Evolutionary conservation across 1,284 basidiomycete genomes (phyloP).

Genomic region (Thelephora terrestris): DNA sequence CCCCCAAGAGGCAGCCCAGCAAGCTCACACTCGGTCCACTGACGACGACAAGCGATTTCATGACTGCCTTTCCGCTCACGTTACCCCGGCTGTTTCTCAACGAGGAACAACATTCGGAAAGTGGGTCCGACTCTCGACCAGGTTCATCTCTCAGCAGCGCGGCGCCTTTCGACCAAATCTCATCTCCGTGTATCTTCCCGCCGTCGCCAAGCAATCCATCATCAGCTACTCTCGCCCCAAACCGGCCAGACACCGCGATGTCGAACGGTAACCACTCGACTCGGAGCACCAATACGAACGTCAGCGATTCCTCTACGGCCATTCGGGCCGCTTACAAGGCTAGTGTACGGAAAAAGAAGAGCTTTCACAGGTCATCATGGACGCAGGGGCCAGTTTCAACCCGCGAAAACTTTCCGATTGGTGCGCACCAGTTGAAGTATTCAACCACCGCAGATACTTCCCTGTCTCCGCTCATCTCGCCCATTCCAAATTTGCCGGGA

Average conservation of each 20-base stretch:
- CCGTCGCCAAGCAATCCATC: conserved; percentile 3
- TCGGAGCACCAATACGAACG: conserved; percentile 13
- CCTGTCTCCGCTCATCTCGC: too few species aligned
- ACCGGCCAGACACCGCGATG: conserved; percentile 2
- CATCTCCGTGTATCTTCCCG: conserved; percentile 4
- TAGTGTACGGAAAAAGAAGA: conserved; percentile 45
- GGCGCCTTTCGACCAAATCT: neutral
- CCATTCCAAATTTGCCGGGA: too few species aligned
- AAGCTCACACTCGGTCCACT: conserved; percentile 16
- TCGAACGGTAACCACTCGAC: neutral
- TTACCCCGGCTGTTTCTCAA: conserved; percentile 29
- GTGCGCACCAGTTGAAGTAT: neutral
- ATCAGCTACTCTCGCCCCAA: conserved; percentile 7
- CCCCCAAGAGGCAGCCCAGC: conserved; percentile 7
- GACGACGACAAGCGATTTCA: conserved; percentile 39
- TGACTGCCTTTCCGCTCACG: conserved; percentile 52
- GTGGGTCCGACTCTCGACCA: conserved; percentile 4
- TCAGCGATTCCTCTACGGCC: conserved; percentile 29
- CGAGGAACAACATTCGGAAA: conserved; percentile 8
- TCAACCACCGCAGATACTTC: too few species aligned
- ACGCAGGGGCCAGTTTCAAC: conserved; percentile 22
- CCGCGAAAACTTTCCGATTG: neutral
- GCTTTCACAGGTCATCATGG: conserved; percentile 48
- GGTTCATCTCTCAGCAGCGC: conserved; percentile 8
- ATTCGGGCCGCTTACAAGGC: conserved; percentile 49